A percentile compares a stretch with the other conserved stretches of the same genome.
Evolutionary conservation across 768 basidiomycete species (phyloP).

Genomic region (Lactifluus hygrophoroides): DNA sequence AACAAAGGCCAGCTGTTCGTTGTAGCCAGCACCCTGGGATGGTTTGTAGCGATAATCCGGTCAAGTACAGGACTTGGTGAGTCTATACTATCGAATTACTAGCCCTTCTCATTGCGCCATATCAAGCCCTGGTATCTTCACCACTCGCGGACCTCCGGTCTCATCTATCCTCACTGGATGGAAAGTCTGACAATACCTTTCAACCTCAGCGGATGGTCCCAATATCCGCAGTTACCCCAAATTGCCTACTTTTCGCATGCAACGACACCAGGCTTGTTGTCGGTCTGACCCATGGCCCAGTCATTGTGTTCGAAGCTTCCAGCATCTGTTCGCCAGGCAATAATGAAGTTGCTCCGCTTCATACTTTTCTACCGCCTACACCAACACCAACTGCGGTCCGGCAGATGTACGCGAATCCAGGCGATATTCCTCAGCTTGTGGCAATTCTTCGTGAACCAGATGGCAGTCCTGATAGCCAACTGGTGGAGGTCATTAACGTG

Average conservation of each 20-base stretch:
- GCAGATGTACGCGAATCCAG: conserved; percentile 60
- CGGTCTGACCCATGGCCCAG: conserved; percentile 48
- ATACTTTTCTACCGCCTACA: conserved; percentile 38
- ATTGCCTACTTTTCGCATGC: conserved; percentile 46
- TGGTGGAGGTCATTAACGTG: conserved; percentile 54
- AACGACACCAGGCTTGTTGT: conserved; percentile 55
- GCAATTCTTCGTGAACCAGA: conserved; percentile 45
- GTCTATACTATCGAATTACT: neutral
- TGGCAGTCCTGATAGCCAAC: conserved; percentile 27
- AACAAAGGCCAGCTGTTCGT: conserved; percentile 48
- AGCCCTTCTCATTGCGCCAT: neutral
- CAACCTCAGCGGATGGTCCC: conserved; percentile 44
- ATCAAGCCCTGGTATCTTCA: conserved; percentile 51
- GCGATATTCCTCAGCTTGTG: conserved; percentile 46
- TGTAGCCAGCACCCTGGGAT: conserved; percentile 50
- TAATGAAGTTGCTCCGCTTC: conserved; percentile 38
- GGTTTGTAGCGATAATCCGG: conserved; percentile 57
- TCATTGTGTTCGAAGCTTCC: conserved; percentile 52
- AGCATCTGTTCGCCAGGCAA: conserved; percentile 40
- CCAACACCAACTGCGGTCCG: conserved; percentile 33
- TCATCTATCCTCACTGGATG: conserved; percentile 37
- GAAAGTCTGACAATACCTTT: conserved; percentile 35
- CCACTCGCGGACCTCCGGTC: conserved; percentile 52
- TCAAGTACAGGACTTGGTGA: conserved; percentile 28
- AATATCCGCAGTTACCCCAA: conserved; percentile 39